phyloP scores from a whole-genome alignment of 1,139 yeast species.

The Saccharomyces hybrid region DNA sequence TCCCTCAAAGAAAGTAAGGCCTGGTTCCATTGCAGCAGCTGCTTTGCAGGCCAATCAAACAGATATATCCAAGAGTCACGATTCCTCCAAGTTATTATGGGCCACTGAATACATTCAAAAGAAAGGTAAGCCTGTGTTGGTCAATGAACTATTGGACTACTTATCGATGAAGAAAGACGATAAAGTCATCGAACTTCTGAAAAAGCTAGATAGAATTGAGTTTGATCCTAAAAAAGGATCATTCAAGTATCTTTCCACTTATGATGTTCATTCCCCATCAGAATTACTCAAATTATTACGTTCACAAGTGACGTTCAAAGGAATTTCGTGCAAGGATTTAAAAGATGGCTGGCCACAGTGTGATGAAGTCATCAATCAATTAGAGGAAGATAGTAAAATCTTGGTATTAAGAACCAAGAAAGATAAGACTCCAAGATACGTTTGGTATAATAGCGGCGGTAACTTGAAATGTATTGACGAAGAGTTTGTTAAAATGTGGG shows the following conservation, averaged over 20 bases:
- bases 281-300: slow-evolving; percentile 69
- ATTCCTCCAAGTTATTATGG: slow-evolving; percentile 71
- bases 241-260: slow-evolving; percentile 79
- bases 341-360: slow-evolving; percentile 97
- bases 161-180: slow-evolving; percentile 34
- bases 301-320: slow-evolving; percentile 80
- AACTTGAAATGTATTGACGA: slow-evolving; percentile 66
- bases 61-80: slow-evolving; percentile 45
- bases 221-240: slow-evolving; percentile 54
- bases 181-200: slow-evolving; percentile 58
- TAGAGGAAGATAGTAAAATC: slow-evolving; percentile 69
- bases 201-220: slow-evolving; percentile 66
- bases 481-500: slow-evolving; percentile 83
- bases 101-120: slow-evolving; percentile 84
- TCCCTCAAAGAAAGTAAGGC: slow-evolving; percentile 29
- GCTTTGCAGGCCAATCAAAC: slow-evolving; percentile 30
- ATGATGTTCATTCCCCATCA: slow-evolving; percentile 74
- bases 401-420: slow-evolving; percentile 83
- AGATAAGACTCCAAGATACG: slow-evolving; percentile 81
- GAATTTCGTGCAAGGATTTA: slow-evolving; percentile 78
- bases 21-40: slow-evolving; percentile 31
- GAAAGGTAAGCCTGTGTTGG: slow-evolving; percentile 56
- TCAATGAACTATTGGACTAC: slow-evolving; percentile 34
- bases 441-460: slow-evolving; percentile 84
- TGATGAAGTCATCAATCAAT: slow-evolving; percentile 60